Evolutionary conservation across 1,284 basidiomycete genomes (phyloP), one percentile per base, ranked within the genome.

Genomic region (Takashimella koratensis): DNA sequence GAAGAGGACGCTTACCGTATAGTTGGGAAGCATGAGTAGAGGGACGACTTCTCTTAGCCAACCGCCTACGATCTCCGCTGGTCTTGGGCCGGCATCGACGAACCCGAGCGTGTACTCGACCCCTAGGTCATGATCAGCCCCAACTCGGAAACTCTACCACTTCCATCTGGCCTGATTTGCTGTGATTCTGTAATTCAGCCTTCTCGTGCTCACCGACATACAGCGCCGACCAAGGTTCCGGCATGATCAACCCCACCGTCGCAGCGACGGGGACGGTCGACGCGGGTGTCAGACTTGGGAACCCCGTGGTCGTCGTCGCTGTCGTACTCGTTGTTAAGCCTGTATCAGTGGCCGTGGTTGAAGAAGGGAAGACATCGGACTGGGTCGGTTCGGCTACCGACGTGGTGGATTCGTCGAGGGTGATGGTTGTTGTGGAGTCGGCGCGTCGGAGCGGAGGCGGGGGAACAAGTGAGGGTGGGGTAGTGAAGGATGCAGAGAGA

Each of bases 181-280:
- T 36, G 30, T 36, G 30, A 16, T 36, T 36, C 16, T 8, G 16
- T 36, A n/a, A n/a, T n/a, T n/a, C n/a, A n/a, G n/a, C 30, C 10
- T 36, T 36, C 30, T 8, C 8, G 21, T 40, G 54, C 65, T 56
- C 44, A 73, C 73, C 66, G 11, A 61, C 62, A 53, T 72, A 74
- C 5, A 70, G 41, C 20, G 56, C 45, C 5, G 53, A 41, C 51
- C 57, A 64, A 2, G 75, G 75, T 49, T 71, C 64, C 3, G 75
- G 75, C 70, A 76, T 70, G 52, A 76, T 71, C 27, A 76, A 53
- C 0, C 73, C 75, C 45, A 76, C 67, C 10, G 60, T 65, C 21
- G 52, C 60, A 3, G 62, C 66, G 11, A 74, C 42, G 3, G 63
- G 64, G 3, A 73, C 55, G 5, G 59, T 59, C 4, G 54, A 53